These are phyloP conservation scores for Dactylellina leptospora DNA, from an alignment of 2,329 filamentous ascomycete species.

Conservation along the genomic window DNA sequence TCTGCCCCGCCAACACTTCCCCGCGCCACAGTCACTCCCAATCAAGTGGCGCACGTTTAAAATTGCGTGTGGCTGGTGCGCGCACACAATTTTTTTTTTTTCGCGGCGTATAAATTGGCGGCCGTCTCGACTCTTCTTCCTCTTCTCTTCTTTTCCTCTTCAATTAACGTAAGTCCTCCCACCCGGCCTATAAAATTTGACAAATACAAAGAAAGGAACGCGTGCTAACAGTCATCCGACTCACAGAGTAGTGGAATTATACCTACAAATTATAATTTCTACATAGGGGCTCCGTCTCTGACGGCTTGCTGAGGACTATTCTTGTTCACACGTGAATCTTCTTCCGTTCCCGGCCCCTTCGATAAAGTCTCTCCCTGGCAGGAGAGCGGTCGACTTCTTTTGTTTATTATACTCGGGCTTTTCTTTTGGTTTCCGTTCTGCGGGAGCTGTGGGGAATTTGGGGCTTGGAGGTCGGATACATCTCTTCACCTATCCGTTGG, in stretches of 20 bases:
- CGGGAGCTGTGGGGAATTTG: constrained; percentile 33
- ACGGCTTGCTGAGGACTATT: constrained; percentile 57
- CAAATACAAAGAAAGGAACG: constrained; percentile 25
- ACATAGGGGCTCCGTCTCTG: constrained; percentile 56
- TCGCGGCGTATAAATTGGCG: constrained; percentile 44
- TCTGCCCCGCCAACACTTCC: constrained; percentile 33
- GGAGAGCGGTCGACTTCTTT: constrained; percentile 47
- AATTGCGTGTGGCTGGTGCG: constrained; percentile 27
- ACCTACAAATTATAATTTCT: constrained; percentile 56
- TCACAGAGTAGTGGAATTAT: constrained; percentile 53
- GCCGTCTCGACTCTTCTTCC: constrained; percentile 11
- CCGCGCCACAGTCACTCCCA: constrained; percentile 28
- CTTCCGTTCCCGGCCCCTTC: constrained; percentile 58
- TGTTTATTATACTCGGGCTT: constrained; percentile 44
- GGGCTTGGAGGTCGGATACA: constrained; percentile 49
- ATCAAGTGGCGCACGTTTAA: background rate
- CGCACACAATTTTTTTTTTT: background rate
- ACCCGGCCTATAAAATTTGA: constrained; percentile 14
- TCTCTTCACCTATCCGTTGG: constrained; percentile 1
- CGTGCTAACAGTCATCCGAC: constrained; percentile 27
- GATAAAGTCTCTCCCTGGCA: constrained; percentile 54
- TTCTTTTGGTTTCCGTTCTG: constrained; percentile 18
- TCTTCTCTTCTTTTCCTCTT: constrained; percentile 42
- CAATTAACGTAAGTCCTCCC: constrained; percentile 50
- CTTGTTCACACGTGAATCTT: constrained; percentile 53